Evolutionary conservation across 192 early-diverging fungal genomes (phyloP), one percentile per base, ranked within the genome.

Genomic region (Coemansia sp.): DNA sequence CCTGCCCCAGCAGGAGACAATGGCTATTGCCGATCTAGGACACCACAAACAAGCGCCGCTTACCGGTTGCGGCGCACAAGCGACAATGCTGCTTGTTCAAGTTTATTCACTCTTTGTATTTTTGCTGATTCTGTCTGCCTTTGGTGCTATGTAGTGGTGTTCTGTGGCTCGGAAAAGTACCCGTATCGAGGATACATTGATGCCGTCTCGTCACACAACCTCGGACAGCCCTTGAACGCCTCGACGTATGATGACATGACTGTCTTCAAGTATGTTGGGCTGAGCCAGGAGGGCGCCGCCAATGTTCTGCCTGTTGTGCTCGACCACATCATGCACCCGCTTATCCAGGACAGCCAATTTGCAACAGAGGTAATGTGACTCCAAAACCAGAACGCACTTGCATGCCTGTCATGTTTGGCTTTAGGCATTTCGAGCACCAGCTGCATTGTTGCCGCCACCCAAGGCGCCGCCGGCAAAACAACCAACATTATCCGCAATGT

Each of bases 271-370:
- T 87, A 92, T 61, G 69, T 72, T 12, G 87, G 84, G 11, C 85
- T 87, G 52, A 90, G 91, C 34, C 75, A 83, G 9, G 88, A 90
- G 63, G 92, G 89, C 14, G 86, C 90, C 65, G 68, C 88, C 6
- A 88, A 92, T 48, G 77, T 93, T 25, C 74, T 95, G 18, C 91
- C 92, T 20, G 86, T 90, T 0, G 90, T 88, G 37, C 75, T 94
- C 41, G 93, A 94, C 67, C 93, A 95, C 67, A 79, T 95, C 41
- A 77, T 94, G 57, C 75, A 89, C 61, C 92, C 92, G 37, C 86
- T 87, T 13, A 80, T 95, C 47, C 66, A 84, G 38, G 87, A 90
- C 63, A 82, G 82, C 47, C 89, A 93, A 59, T 94, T 92, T 72
- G 84, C 88, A 55, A 92, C 90, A 34, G 89, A 92, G 69, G 93